These are phyloP conservation scores for Gentiana dahurica DNA, from an alignment of 257 asterid genomes.

Conservation along the genomic window DNA sequence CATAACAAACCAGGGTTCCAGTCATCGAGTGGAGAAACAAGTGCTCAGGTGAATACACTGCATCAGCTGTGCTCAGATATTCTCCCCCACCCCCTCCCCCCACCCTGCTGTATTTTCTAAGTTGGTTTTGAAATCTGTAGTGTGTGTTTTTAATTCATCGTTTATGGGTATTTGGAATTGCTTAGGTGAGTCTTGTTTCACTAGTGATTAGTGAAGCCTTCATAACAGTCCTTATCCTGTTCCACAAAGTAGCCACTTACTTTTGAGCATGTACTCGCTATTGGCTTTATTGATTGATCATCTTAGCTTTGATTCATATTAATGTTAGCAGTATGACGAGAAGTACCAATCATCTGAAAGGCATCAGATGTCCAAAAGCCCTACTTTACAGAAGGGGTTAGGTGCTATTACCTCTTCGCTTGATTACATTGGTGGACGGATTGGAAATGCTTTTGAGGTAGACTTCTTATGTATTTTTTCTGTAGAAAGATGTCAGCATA, in stretches of 20 bases:
- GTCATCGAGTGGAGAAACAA: slow-evolving; percentile 39
- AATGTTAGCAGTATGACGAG: slow-evolving; percentile 34
- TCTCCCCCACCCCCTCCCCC: too few species aligned
- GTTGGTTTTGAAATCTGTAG: too few species aligned
- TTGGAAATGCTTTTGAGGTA: slow-evolving; percentile 97
- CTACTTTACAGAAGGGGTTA: slow-evolving; percentile 63
- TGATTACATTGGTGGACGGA: slow-evolving; percentile 76
- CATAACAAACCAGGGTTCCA: slow-evolving; percentile 28
- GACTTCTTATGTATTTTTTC: slow-evolving; percentile 16
- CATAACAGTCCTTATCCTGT: too few species aligned
- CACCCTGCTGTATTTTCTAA: too few species aligned
- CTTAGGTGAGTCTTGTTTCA: too few species aligned
- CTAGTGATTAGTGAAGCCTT: too few species aligned
- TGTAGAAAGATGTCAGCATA: not conserved
- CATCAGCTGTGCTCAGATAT: too few species aligned
- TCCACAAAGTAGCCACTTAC: too few species aligned
- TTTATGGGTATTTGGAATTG: too few species aligned
- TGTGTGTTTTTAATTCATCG: not conserved
- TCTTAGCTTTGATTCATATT: too few species aligned
- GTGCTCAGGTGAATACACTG: slow-evolving; percentile 8
- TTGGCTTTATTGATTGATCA: too few species aligned
- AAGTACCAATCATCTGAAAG: slow-evolving; percentile 31
- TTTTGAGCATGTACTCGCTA: too few species aligned
- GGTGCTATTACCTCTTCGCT: slow-evolving; percentile 75
- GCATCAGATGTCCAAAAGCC: slow-evolving; percentile 46